phyloP scores from a whole-genome alignment of 1,284 basidiomycete genomes.

The Schizopora paradoxa region DNA sequence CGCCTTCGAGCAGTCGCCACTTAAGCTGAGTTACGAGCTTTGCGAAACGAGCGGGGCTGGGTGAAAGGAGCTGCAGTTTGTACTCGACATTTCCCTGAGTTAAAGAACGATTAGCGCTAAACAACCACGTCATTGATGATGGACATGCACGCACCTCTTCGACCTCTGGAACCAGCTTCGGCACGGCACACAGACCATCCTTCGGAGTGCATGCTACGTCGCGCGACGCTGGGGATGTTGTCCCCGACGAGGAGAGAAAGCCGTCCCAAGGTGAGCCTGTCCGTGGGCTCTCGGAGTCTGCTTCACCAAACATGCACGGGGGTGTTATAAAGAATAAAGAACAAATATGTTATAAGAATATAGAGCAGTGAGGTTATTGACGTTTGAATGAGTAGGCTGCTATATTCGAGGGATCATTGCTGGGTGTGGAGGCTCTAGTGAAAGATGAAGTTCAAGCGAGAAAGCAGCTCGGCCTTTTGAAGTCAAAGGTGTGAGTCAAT shows the following conservation, averaged over 20 bases:
- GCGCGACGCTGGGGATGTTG: slow-evolving; percentile 25
- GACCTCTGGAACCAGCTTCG: slow-evolving; percentile 66
- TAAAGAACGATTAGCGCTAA: background rate
- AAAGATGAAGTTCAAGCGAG: background rate
- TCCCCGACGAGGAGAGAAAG: slow-evolving; percentile 51
- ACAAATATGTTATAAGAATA: slow-evolving; percentile 13
- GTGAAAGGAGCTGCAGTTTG: slow-evolving; percentile 74
- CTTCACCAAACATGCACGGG: slow-evolving; percentile 67
- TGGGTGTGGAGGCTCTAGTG: slow-evolving; percentile 8
- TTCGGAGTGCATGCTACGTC: slow-evolving; percentile 11
- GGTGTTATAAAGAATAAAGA: slow-evolving; percentile 11
- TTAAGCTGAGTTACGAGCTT: slow-evolving; percentile 90
- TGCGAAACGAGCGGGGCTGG: slow-evolving; percentile 66
- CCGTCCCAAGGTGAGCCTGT: slow-evolving; percentile 77
- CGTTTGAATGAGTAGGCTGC: slow-evolving; percentile 21
- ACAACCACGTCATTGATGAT: background rate
- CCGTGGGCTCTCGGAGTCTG: slow-evolving; percentile 68
- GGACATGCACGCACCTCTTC: slow-evolving; percentile 43
- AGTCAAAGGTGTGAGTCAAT: no score
- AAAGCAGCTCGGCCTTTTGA: no score
- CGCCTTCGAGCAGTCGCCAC: slow-evolving; percentile 89
- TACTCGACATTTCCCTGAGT: slow-evolving; percentile 77
- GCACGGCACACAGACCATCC: slow-evolving; percentile 28
- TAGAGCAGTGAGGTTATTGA: slow-evolving; percentile 16
- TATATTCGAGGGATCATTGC: slow-evolving; percentile 67